Conservation (phyloP, 1,284 basidiomycete species). For the Volvariella surrecta region DNA sequence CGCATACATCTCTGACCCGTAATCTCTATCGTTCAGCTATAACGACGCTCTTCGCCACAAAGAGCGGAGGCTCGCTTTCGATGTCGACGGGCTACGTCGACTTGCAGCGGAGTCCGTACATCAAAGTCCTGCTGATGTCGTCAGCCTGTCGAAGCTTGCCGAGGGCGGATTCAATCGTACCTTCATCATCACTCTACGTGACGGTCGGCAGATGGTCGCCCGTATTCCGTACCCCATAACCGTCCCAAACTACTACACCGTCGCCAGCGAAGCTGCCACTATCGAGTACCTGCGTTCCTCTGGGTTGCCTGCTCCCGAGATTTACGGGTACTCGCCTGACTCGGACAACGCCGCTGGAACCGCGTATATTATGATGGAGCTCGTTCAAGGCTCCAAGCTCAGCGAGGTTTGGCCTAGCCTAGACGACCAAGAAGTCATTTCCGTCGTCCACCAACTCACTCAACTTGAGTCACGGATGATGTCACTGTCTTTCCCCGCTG, state of each 20-base stretch:
- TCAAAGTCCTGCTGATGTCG: conserved; percentile 23
- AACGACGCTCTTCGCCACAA: conserved; percentile 34
- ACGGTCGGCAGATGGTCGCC: too few species aligned
- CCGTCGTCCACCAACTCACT: conserved; percentile 33
- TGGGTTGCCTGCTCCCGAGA: conserved; percentile 29
- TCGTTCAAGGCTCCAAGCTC: conserved; percentile 31
- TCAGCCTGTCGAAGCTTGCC: conserved; percentile 22
- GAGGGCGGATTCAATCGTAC: conserved; percentile 25
- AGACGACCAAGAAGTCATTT: conserved; percentile 30
- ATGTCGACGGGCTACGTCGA: conserved; percentile 31
- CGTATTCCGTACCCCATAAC: conserved; percentile 39
- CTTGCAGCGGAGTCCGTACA: conserved; percentile 35
- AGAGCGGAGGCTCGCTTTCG: conserved; percentile 33
- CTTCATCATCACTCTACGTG: conserved; percentile 31
- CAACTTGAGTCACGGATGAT: conserved; percentile 41
- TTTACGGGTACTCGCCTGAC: conserved; percentile 41
- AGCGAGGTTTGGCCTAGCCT: conserved; percentile 36
- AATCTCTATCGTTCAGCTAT: conserved; percentile 23
- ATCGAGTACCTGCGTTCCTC: conserved; percentile 32
- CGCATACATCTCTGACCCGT: conserved; percentile 20
- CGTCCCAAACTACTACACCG: conserved; percentile 32
- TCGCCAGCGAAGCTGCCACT: conserved; percentile 47
- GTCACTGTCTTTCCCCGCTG: conserved; percentile 41
- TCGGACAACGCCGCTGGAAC: conserved; percentile 42
- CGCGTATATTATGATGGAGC: conserved; percentile 48